phyloP scores from a whole-genome alignment of 257 asterid genomes.

The Paulownia fortunei region DNA sequence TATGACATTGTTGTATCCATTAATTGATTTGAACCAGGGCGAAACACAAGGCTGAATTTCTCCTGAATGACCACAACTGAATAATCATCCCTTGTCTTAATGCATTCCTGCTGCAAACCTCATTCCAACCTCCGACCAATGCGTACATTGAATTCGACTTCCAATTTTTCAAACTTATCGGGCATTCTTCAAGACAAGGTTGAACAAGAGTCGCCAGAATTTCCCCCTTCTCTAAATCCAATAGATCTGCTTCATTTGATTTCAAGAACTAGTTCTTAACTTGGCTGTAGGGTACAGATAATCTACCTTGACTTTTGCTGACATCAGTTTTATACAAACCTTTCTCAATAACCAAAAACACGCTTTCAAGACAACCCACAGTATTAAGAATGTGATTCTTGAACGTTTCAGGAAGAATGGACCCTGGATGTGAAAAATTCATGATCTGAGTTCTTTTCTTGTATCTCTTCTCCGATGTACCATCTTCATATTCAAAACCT shows the following conservation, averaged over 20 bases:
- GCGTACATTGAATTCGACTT: neutral
- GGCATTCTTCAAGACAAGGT: neutral
- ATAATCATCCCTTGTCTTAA: neutral
- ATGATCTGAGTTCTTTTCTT: too few species aligned
- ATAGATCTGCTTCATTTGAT: neutral
- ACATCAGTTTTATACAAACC: neutral
- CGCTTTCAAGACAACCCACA: neutral
- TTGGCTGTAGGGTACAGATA: neutral
- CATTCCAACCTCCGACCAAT: neutral
- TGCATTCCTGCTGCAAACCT: neutral
- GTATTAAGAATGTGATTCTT: neutral
- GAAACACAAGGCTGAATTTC: neutral
- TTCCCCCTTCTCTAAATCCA: neutral
- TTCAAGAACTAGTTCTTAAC: neutral
- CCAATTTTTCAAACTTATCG: neutral
- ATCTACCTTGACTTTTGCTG: neutral
- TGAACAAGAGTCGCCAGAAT: neutral
- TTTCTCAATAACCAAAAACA: neutral
- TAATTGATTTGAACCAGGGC: neutral
- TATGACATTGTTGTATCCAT: too few species aligned
- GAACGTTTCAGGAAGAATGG: neutral
- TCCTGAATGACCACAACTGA: neutral
- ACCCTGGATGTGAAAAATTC: neutral
- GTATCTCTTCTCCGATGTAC: too few species aligned
- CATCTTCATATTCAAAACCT: too few species aligned